Evolutionary conservation across 2,329 filamentous ascomycete species (phyloP).

Genomic region (Raffaelea albimanens): DNA sequence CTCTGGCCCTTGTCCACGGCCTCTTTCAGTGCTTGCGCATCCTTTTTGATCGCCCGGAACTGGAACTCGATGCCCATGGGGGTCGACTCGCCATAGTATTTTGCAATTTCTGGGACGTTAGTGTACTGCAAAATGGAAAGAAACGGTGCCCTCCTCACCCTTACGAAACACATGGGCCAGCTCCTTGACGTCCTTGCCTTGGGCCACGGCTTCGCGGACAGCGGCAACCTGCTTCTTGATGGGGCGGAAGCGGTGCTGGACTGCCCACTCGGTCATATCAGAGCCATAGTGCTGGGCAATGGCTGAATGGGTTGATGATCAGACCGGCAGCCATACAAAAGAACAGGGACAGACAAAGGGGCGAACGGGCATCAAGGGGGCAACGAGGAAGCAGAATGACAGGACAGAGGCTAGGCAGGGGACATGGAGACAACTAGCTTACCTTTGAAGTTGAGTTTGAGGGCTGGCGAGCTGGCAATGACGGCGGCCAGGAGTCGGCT

Average conservation of each 20-base stretch:
- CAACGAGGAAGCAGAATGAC: constrained; percentile 2
- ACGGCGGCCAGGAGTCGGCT: constrained; percentile 52
- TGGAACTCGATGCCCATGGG: constrained; percentile 50
- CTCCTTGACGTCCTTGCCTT: constrained; percentile 32
- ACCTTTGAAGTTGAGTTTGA: constrained; percentile 55
- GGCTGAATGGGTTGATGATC: constrained; percentile 22
- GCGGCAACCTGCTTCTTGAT: constrained; percentile 32
- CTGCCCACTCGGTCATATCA: constrained; percentile 35
- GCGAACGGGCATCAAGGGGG: not conserved
- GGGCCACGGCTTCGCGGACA: constrained; percentile 24
- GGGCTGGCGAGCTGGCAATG: constrained; percentile 43
- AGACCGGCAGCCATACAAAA: not conserved
- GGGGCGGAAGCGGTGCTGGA: constrained; percentile 43
- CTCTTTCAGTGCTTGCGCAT: constrained; percentile 37
- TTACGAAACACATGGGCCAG: constrained; percentile 30
- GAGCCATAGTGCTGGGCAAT: constrained; percentile 38
- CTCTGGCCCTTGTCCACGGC: constrained; percentile 35
- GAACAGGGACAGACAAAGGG: not conserved
- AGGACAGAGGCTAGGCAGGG: not conserved
- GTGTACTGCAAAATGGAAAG: not conserved
- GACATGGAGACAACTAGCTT: no score
- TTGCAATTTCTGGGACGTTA: constrained; percentile 41
- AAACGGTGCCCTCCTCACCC: constrained; percentile 30
- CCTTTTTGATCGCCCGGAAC: constrained; percentile 45
- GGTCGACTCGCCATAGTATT: constrained; percentile 51